phyloP scores from a whole-genome alignment of 2,329 filamentous ascomycete species.

The Aspergillus terreus region DNA sequence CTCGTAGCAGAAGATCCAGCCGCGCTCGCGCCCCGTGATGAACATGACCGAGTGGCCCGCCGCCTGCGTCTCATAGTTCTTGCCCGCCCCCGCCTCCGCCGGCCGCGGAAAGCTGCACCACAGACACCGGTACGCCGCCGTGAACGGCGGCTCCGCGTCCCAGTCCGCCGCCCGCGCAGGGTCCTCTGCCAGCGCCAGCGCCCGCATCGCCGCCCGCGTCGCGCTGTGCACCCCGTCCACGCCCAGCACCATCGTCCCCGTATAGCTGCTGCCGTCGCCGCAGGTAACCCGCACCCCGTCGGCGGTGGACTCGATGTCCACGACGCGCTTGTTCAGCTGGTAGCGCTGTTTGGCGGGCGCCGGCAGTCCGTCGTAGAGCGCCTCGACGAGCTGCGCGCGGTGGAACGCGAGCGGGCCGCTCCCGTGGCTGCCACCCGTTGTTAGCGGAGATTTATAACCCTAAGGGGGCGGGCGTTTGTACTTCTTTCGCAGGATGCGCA shows the following conservation, averaged over 20 bases:
- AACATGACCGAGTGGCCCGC: slow-evolving; percentile 24
- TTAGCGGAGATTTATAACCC: too few species aligned
- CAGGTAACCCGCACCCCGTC: background rate
- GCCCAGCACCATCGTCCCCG: slow-evolving; percentile 9
- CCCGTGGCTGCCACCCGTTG: slow-evolving; percentile 7
- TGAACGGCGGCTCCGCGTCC: slow-evolving; percentile 1
- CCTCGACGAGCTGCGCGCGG: slow-evolving; percentile 10
- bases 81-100: background rate
- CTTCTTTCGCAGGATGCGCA: background rate
- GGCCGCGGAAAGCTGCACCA: slow-evolving; percentile 5
- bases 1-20: slow-evolving; percentile 35
- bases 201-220: slow-evolving; percentile 2
- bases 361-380: slow-evolving; percentile 11
- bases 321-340: background rate
- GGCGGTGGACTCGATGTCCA: background rate
- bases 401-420: slow-evolving; percentile 8
- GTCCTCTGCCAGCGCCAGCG: background rate
- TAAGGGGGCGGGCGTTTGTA: background rate
- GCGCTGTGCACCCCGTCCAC: slow-evolving; percentile 14
- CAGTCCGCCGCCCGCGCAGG: background rate
- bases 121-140: background rate
- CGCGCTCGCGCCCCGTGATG: slow-evolving; percentile 24
- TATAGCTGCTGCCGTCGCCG: slow-evolving; percentile 3
- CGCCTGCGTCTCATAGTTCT: slow-evolving; percentile 8
- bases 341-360: background rate